Conservation (phyloP, 805 yeast genomes). For the Tetrapisispora fleetii region DNA sequence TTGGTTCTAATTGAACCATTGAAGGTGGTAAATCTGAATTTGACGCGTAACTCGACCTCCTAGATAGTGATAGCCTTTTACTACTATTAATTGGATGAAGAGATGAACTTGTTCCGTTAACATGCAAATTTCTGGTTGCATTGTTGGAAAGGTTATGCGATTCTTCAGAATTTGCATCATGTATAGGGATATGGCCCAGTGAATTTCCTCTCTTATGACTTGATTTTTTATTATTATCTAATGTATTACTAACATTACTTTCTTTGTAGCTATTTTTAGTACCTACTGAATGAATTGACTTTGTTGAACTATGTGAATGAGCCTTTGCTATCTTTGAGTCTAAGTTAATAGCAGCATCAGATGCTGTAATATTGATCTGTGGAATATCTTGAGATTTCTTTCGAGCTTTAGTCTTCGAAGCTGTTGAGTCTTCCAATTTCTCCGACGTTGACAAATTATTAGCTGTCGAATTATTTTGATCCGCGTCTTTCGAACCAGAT, state of each 20-base stretch:
- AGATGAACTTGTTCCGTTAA: neutral
- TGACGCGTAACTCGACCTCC: constrained; percentile 26
- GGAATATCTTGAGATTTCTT: neutral
- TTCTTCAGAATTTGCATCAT: neutral
- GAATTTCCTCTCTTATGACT: constrained; percentile 3
- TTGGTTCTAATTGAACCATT: constrained; percentile 62
- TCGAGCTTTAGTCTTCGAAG: neutral
- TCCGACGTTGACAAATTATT: neutral
- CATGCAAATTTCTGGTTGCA: neutral
- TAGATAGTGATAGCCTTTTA: constrained; percentile 4
- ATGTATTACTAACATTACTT: neutral
- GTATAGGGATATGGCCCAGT: constrained; percentile 1
- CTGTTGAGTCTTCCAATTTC: neutral
- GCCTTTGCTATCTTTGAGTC: neutral
- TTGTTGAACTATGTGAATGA: neutral
- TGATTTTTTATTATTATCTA: neutral
- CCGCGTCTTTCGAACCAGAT: neutral
- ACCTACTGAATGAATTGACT: neutral
- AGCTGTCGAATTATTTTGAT: neutral
- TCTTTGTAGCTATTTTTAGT: neutral
- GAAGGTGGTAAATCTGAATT: constrained; percentile 47
- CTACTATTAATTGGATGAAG: neutral
- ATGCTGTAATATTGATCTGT: neutral
- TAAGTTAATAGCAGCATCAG: neutral
- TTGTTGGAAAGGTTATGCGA: neutral